These are phyloP conservation scores for Aspergillus pseudoglaucus DNA, from an alignment of 2,329 filamentous ascomycete species.

Conservation along the genomic window DNA sequence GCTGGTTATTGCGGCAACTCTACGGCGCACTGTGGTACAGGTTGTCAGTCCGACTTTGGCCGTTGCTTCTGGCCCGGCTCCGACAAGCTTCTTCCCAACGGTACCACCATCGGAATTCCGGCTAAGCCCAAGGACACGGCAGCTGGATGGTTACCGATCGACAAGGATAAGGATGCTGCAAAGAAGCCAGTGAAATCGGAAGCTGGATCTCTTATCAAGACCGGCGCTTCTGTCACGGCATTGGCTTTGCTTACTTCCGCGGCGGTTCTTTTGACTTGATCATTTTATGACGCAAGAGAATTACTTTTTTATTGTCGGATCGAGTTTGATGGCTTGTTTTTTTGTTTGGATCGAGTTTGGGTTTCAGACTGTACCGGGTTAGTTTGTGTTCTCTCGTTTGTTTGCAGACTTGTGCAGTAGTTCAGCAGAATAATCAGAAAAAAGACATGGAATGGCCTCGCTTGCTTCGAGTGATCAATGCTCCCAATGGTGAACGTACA, in stretches of 20 bases:
- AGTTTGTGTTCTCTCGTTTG: not conserved
- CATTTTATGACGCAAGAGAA: not conserved
- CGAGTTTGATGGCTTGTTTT: not conserved
- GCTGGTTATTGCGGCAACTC: slow-evolving; percentile 26
- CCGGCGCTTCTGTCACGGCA: not conserved
- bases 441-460: no score
- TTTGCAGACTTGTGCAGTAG: not conserved
- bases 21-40: slow-evolving; percentile 22
- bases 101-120: slow-evolving; percentile 14
- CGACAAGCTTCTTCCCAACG: slow-evolving; percentile 3
- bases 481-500: no score
- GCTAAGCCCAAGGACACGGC: slow-evolving; percentile 8
- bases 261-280: slow-evolving; percentile 4
- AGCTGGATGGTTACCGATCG: not conserved
- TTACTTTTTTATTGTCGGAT: not conserved
- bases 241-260: slow-evolving; percentile 6
- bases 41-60: slow-evolving; percentile 25
- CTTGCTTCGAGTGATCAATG: no score
- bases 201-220: slow-evolving; percentile 1
- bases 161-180: not conserved
- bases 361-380: not conserved
- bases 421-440: no score
- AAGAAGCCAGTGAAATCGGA: slow-evolving; percentile 8
- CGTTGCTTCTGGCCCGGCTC: slow-evolving; percentile 14
- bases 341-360: not conserved